phyloP scores from a whole-genome alignment of 129 eudicot genomes.

The Gnaphalium uliginosum region DNA sequence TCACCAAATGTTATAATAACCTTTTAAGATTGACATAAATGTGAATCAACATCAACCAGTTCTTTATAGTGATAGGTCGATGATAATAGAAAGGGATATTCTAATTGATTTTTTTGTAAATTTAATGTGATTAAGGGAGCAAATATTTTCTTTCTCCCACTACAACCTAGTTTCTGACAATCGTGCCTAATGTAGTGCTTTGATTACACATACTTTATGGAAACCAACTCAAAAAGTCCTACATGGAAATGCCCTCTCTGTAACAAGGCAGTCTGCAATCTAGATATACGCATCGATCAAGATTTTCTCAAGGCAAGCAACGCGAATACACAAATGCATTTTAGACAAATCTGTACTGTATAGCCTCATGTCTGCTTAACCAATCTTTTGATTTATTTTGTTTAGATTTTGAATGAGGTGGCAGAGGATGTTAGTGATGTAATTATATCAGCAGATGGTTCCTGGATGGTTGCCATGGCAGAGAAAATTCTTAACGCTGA shows the following conservation, averaged over 20 bases:
- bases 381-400: constrained; percentile 7
- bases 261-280: constrained; percentile 37
- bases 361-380: background rate
- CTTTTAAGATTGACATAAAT: background rate
- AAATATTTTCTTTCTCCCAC: background rate
- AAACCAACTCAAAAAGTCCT: constrained; percentile 38
- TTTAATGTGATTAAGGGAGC: background rate
- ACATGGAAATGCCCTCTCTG: constrained; percentile 49
- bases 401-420: constrained; percentile 45
- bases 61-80: too few relatives aligned
- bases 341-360: background rate
- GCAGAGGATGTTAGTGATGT: constrained; percentile 36
- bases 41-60: too few relatives aligned
- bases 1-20: background rate
- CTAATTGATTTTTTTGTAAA: background rate
- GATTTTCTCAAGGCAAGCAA: constrained; percentile 41
- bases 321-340: background rate
- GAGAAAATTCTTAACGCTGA: background rate
- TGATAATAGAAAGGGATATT: background rate
- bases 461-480: constrained; percentile 35
- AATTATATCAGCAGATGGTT: constrained; percentile 40
- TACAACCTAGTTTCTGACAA: constrained; percentile 6
- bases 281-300: constrained; percentile 46
- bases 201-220: constrained; percentile 43
- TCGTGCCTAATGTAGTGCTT: constrained; percentile 43